Evolutionary conservation across 805 yeast species (phyloP).

Genomic region (Yarrowia sp.): DNA sequence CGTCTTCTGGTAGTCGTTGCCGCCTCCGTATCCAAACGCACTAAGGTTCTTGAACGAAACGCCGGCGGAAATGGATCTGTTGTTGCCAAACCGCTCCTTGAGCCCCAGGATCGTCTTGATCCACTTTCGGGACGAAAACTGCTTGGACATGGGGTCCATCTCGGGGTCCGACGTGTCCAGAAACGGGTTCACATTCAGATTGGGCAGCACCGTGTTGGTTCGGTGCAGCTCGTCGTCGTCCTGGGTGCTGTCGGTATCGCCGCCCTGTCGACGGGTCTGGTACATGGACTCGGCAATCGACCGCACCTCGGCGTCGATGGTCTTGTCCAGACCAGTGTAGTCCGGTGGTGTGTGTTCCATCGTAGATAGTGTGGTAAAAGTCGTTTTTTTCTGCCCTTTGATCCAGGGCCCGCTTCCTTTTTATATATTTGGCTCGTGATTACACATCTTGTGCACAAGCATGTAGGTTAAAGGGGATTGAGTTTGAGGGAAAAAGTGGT

Average conservation of each 20-base stretch:
- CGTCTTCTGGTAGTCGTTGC: conserved; percentile 70
- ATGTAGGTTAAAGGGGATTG: neutral
- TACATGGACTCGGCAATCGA: conserved; percentile 18
- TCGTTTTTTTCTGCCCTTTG: neutral
- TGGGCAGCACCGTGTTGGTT: conserved; percentile 15
- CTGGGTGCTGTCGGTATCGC: neutral
- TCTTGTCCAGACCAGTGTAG: conserved; percentile 15
- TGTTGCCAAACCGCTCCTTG: conserved; percentile 48
- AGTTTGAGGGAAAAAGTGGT: neutral
- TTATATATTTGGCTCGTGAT: neutral
- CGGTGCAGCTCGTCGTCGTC: conserved; percentile 5
- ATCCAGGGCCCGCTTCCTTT: neutral
- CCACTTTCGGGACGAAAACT: conserved; percentile 68
- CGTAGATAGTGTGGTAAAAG: neutral
- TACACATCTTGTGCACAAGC: neutral
- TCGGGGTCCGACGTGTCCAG: conserved; percentile 51
- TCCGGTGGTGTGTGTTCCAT: conserved; percentile 3
- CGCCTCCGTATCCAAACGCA: conserved; percentile 66
- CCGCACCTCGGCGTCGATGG: conserved; percentile 21
- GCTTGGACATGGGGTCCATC: conserved; percentile 64
- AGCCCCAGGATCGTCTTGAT: conserved; percentile 61
- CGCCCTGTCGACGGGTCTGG: neutral
- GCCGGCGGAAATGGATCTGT: conserved; percentile 57
- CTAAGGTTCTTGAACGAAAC: conserved; percentile 62
- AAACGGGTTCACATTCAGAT: conserved; percentile 44